A percentile compares a stretch with the other conserved stretches of the same genome.
phyloP scores from a whole-genome alignment of 2,329 filamentous ascomycete species.

The Ascochyta rabiei region DNA sequence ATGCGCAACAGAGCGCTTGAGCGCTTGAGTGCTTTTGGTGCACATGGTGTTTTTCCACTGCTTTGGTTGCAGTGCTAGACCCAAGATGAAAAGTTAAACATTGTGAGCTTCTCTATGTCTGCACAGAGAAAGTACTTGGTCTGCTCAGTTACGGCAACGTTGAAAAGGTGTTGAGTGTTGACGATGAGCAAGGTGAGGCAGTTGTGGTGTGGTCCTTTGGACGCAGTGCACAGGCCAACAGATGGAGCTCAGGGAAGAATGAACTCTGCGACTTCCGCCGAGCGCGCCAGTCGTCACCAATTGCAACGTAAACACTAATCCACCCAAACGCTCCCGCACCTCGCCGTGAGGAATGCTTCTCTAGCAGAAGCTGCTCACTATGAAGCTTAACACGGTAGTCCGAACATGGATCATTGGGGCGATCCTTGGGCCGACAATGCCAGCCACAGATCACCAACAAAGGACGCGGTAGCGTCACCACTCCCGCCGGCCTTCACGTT shows the following conservation, averaged over 20 bases:
- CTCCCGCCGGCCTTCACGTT: conserved; percentile 20
- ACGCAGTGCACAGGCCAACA: too few species aligned
- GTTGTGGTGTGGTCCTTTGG: not conserved
- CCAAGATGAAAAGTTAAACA: not conserved
- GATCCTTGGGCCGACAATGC: conserved; percentile 50
- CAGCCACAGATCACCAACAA: conserved; percentile 29
- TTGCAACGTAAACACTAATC: conserved; percentile 8
- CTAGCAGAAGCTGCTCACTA: conserved; percentile 41
- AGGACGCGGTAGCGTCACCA: conserved; percentile 32
- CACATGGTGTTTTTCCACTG: not conserved
- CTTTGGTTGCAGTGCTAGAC: not conserved
- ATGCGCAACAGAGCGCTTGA: not conserved
- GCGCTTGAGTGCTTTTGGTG: not conserved
- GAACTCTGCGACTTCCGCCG: conserved; percentile 1
- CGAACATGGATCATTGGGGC: conserved; percentile 51
- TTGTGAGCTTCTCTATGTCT: not conserved
- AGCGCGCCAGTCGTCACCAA: not conserved
- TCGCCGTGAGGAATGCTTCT: conserved; percentile 36
- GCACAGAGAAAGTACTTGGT: too few species aligned
- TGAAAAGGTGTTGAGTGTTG: not conserved
- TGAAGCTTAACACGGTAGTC: conserved; percentile 39
- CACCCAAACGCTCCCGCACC: not conserved
- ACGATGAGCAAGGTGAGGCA: not conserved
- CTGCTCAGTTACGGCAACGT: too few species aligned
- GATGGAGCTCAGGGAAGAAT: conserved; percentile 1